Evolutionary conservation across 768 basidiomycete species (phyloP).

Genomic region (Kwoniella botswanensis): DNA sequence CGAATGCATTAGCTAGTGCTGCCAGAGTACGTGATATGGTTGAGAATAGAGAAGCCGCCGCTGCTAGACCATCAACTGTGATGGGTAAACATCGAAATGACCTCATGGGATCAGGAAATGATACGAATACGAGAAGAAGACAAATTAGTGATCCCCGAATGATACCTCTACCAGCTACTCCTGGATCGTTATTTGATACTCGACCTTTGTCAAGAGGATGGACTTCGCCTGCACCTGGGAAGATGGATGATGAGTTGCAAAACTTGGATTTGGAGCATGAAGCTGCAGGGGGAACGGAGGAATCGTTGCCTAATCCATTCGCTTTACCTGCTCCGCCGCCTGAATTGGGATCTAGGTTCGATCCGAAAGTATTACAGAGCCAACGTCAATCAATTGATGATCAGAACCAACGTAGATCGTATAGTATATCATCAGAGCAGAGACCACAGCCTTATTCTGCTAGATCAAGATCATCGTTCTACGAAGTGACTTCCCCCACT

Average conservation of each 20-base stretch:
- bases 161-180: constrained; percentile 44
- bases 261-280: not conserved
- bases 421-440: not conserved
- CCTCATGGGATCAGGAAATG: too few species aligned
- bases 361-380: constrained; percentile 68
- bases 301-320: constrained; percentile 65
- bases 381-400: constrained; percentile 18
- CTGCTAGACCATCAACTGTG: constrained; percentile 7
- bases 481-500: not conserved
- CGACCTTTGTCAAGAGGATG: constrained; percentile 18
- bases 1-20: constrained; percentile 15
- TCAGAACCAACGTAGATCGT: not conserved
- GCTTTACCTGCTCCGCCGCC: constrained; percentile 70
- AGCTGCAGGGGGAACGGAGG: not conserved
- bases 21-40: constrained; percentile 17
- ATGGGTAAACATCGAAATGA: constrained; percentile 6
- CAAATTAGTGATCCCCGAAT: constrained; percentile 29
- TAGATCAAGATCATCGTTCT: constrained; percentile 12
- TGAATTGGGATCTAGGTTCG: constrained; percentile 72
- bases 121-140: not conserved
- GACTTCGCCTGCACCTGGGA: constrained; percentile 13
- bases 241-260: constrained; percentile 10
- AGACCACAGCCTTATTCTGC: not conserved
- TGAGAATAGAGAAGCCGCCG: not conserved
- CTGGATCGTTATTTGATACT: constrained; percentile 10